Conservation (phyloP, 2,329 filamentous ascomycete species). For the Sclerotinia borealis region DNA sequence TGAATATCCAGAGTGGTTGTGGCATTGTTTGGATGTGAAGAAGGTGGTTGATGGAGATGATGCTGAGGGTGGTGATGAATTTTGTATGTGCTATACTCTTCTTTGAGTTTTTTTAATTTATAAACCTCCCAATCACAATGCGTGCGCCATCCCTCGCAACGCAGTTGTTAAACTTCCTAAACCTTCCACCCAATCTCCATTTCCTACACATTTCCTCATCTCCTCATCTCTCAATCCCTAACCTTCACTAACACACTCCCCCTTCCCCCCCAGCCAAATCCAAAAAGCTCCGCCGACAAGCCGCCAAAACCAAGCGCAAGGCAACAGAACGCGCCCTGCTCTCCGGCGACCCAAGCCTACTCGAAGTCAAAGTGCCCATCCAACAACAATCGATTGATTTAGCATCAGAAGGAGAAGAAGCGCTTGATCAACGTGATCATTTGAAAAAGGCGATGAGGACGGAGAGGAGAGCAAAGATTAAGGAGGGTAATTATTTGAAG, state of each 20-base stretch:
- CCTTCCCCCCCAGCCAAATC: constrained; percentile 60
- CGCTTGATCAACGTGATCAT: constrained; percentile 49
- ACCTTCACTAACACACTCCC: constrained; percentile 2
- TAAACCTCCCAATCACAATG: neutral
- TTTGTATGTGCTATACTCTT: constrained; percentile 53
- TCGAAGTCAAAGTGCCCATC: constrained; percentile 65
- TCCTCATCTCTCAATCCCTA: neutral
- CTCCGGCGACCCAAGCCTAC: constrained; percentile 58
- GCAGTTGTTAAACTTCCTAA: neutral
- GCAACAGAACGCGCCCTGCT: constrained; percentile 55
- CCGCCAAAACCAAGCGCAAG: constrained; percentile 56
- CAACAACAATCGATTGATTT: constrained; percentile 75
- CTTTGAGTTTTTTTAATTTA: neutral
- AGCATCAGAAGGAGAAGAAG: constrained; percentile 41
- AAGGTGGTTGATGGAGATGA: constrained; percentile 47
- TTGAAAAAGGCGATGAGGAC: constrained; percentile 66
- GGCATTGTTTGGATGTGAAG: constrained; percentile 59
- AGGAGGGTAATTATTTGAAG: constrained; percentile 82
- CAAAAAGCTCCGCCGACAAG: constrained; percentile 70
- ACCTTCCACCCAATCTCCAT: neutral
- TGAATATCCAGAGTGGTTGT: constrained; percentile 77
- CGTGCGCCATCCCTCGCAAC: neutral
- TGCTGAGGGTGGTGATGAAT: constrained; percentile 62
- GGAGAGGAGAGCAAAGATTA: constrained; percentile 70
- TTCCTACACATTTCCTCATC: neutral